Evolutionary conservation across 176 grass and related monocot species (phyloP), one percentile per base, ranked within the genome.

Genomic region (Oryza rufipogon): DNA sequence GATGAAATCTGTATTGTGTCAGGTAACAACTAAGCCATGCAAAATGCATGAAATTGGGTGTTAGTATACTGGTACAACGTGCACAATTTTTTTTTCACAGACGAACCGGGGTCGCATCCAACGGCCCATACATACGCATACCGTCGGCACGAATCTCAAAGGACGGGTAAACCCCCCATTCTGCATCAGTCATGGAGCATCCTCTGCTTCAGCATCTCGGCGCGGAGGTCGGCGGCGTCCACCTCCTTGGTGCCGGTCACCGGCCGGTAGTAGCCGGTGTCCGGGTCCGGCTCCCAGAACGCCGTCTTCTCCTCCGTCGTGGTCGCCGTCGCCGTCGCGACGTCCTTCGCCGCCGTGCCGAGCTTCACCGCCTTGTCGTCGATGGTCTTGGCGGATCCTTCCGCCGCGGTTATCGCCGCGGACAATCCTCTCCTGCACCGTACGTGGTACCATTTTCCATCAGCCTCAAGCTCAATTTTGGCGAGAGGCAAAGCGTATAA

Each of bases 201-300:
- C 39, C 69, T 88, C 64, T 41, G 88, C 19, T 72, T 80, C 11
- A 81, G 32, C 47, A 91, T 65, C 83, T 74, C 68, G 38, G 66
- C 88, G 1, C 92, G 81, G n/a, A 91, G 47, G 64, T 91, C 88
- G 0, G 80, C 86, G 3, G 88, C 54, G 47, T 94, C 92, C n/a
- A 84, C 56, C 48, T 80, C 88, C 80, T 58, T 68, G 36, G 66
- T 78, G 28, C 80, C 38, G 7, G 84, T 94, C 36, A 80, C 83
- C 20, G 92, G 88, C 11, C 86, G 79, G 83, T 94, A 94, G 88
- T 69, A 90, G 0, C 92, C 88, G 5, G 86, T 91, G 28, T 77
- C 83, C 0, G 86, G 86, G 73, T 93, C 88, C 0, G 86, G 92
- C 76, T 91, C 76, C 91, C 92, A 94, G 60, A 90, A 82, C 42